Conservation (phyloP, 495 filamentous ascomycete species). For the Mycothermus thermophilus region DNA sequence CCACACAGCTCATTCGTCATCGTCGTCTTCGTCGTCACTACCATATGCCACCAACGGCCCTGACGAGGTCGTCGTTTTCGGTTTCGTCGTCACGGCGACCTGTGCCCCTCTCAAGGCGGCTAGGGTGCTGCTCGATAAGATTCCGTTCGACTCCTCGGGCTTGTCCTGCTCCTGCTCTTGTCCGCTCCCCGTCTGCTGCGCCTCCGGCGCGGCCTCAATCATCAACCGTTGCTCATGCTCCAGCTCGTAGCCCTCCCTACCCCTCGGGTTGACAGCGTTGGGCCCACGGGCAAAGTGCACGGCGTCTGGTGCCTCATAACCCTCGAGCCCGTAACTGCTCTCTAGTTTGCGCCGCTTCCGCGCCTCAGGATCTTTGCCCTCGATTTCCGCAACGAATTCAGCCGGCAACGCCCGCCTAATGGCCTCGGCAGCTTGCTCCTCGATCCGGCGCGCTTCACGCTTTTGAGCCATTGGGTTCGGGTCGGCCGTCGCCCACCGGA, state of each 20-base stretch:
- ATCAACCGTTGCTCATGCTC: constrained; percentile 36
- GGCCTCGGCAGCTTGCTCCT: constrained; percentile 97
- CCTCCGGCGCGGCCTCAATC: constrained; percentile 28
- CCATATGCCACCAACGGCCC: constrained; percentile 81
- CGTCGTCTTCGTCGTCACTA: constrained; percentile 60
- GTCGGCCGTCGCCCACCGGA: constrained; percentile 92
- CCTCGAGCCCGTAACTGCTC: constrained; percentile 73
- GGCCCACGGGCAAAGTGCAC: constrained; percentile 70
- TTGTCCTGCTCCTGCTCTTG: constrained; percentile 23
- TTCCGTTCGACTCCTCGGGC: constrained; percentile 37
- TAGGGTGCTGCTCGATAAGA: constrained; percentile 69
- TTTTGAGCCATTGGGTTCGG: constrained; percentile 94
- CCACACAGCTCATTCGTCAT: neutral
- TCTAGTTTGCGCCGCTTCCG: constrained; percentile 81
- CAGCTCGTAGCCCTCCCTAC: constrained; percentile 35
- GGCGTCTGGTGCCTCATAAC: constrained; percentile 90
- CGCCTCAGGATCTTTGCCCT: constrained; percentile 76
- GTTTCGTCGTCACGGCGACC: constrained; percentile 36
- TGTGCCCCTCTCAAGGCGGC: constrained; percentile 49
- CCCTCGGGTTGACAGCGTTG: constrained; percentile 44
- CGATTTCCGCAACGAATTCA: constrained; percentile 84
- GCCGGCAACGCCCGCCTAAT: constrained; percentile 82
- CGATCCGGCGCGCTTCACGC: constrained; percentile 73
- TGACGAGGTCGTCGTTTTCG: constrained; percentile 26
- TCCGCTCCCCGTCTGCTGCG: constrained; percentile 29